Evolutionary conservation across 202 grass and related monocot genomes (phyloP).

Genomic region (Saccharum hybrid): DNA sequence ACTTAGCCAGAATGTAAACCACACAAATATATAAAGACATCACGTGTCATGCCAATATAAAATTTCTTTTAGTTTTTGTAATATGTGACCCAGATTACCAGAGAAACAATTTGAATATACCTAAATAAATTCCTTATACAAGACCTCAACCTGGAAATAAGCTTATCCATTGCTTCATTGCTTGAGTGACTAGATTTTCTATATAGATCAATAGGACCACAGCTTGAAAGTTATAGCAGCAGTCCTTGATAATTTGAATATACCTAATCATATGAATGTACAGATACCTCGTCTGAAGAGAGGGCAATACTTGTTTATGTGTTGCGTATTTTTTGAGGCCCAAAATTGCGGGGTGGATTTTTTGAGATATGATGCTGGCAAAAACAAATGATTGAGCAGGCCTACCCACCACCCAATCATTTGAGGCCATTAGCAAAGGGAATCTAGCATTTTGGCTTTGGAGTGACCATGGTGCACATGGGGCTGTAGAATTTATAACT

Average conservation of each 20-base stretch:
- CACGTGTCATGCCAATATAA: neutral
- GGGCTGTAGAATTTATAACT: slow-evolving; percentile 1
- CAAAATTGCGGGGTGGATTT: neutral
- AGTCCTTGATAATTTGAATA: slow-evolving; percentile 30
- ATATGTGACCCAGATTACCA: neutral
- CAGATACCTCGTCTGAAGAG: neutral
- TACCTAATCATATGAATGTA: neutral
- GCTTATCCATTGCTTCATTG: slow-evolving; percentile 3
- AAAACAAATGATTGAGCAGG: slow-evolving; percentile 11
- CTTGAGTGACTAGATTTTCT: neutral
- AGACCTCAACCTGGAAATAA: neutral
- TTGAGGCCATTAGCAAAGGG: slow-evolving; percentile 2
- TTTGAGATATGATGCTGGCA: neutral
- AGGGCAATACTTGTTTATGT: neutral
- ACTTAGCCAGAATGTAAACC: slow-evolving; percentile 15
- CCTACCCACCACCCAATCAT: neutral
- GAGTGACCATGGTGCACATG: neutral
- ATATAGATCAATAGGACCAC: slow-evolving; percentile 23
- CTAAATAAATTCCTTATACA: neutral
- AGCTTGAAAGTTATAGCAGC: slow-evolving; percentile 8
- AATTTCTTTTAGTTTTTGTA: neutral
- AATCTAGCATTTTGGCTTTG: slow-evolving; percentile 30
- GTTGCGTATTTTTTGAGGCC: neutral
- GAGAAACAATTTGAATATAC: neutral
- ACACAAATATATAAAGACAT: neutral